Evolutionary conservation across 192 early-diverging fungal genomes (phyloP).

Genomic region (Backusella westeae): DNA sequence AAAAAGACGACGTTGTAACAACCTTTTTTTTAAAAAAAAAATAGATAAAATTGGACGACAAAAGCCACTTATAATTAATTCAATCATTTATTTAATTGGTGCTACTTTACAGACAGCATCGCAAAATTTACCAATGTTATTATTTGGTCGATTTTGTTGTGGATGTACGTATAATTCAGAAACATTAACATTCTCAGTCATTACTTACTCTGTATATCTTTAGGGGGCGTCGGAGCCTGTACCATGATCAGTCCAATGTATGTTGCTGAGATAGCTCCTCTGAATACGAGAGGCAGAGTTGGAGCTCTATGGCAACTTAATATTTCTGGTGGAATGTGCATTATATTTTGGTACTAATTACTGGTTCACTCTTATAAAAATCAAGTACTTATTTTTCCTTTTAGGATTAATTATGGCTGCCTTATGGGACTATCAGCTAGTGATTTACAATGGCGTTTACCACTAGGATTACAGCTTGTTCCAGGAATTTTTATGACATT

Average conservation of each 20-base stretch:
- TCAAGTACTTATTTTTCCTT: neutral
- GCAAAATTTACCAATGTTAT: conserved; percentile 2
- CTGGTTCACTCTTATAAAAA: neutral
- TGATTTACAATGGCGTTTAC: conserved; percentile 18
- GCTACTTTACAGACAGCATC: neutral
- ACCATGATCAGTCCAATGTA: conserved; percentile 7
- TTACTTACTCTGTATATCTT: neutral
- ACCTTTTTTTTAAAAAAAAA: neutral
- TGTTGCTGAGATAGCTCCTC: neutral
- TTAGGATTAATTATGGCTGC: conserved; percentile 10
- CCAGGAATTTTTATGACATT: conserved; percentile 9
- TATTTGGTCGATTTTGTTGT: conserved; percentile 1
- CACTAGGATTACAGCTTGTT: conserved; percentile 18
- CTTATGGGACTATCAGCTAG: neutral
- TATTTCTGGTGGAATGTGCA: conserved; percentile 5
- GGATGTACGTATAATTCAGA: neutral
- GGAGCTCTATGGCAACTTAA: conserved; percentile 12
- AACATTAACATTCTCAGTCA: neutral
- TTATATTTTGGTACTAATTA: neutral
- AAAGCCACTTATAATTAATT: neutral
- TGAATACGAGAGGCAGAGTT: conserved; percentile 4
- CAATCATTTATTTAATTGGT: neutral
- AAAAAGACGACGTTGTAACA: neutral
- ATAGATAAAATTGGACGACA: conserved; percentile 13
- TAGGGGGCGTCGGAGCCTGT: conserved; percentile 10